Conservation (phyloP, 2,329 filamentous ascomycete species). For the Nemania sp. region DNA sequence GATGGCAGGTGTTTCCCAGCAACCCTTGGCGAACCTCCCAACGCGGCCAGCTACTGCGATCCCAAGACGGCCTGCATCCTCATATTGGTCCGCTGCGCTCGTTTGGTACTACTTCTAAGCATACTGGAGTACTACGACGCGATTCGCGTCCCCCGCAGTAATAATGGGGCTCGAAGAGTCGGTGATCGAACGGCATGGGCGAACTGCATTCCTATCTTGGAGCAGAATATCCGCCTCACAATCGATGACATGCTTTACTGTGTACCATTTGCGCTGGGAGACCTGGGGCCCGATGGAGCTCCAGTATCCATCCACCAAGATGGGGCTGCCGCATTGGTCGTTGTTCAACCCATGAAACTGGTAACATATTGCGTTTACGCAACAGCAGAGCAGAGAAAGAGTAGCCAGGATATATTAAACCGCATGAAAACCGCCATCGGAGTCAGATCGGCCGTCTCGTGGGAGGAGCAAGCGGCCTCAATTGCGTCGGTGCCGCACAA, state of each 20-base stretch:
- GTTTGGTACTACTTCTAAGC: constrained; percentile 23
- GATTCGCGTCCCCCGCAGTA: constrained; percentile 1
- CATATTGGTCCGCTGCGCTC: constrained; percentile 24
- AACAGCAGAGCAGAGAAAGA: constrained; percentile 16
- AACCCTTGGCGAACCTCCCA: constrained; percentile 19
- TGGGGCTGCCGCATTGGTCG: constrained; percentile 24
- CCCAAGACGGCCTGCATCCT: constrained; percentile 27
- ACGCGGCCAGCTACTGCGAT: constrained; percentile 12
- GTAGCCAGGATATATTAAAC: constrained; percentile 12
- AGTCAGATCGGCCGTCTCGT: constrained; percentile 21
- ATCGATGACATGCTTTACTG: constrained; percentile 28
- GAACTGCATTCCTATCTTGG: constrained; percentile 16
- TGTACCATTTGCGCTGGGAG: constrained; percentile 27
- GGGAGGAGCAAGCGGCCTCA: constrained; percentile 12
- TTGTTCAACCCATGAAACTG: constrained; percentile 23
- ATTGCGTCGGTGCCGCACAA: neutral
- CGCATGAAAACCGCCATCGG: constrained; percentile 26
- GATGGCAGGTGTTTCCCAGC: constrained; percentile 17
- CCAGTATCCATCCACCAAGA: constrained; percentile 13
- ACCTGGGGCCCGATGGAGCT: constrained; percentile 11
- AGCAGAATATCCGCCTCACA: constrained; percentile 14
- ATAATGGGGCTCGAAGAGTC: constrained; percentile 5
- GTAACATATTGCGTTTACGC: constrained; percentile 23
- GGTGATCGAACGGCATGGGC: constrained; percentile 22
- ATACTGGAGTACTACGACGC: constrained; percentile 27